Percentiles rank a stretch among this genome's conserved stretches.
Evolutionary conservation across 805 yeast genomes (phyloP).

Genomic region (Brettanomyces anomalus): DNA sequence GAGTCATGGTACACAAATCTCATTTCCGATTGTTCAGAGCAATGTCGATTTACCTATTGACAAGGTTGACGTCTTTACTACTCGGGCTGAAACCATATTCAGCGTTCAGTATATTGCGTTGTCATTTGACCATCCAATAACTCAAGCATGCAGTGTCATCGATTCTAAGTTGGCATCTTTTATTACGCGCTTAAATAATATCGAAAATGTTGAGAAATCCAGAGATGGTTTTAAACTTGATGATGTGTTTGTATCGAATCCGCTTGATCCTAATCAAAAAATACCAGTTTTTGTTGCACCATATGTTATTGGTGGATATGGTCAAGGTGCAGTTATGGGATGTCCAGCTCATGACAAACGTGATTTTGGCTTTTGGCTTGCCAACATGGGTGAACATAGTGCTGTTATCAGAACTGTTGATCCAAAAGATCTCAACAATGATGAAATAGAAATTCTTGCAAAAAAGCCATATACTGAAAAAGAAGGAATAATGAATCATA

Average conservation of each 20-base stretch:
- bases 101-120: conserved; percentile 80
- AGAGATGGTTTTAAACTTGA: conserved; percentile 52
- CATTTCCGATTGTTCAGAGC: conserved; percentile 28
- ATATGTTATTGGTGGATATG: conserved; percentile 76
- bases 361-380: conserved; percentile 73
- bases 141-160: conserved; percentile 25
- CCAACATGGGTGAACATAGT: conserved; percentile 41
- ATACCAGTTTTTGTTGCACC: conserved; percentile 87
- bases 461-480: conserved; percentile 29
- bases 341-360: conserved; percentile 91
- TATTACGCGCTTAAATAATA: conserved; percentile 28
- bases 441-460: conserved; percentile 6
- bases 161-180: conserved; percentile 39
- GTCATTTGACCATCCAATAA: conserved; percentile 62
- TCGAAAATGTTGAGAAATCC: conserved; percentile 31
- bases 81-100: conserved; percentile 82
- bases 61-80: conserved; percentile 57
- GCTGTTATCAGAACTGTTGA: conserved; percentile 37
- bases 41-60: conserved; percentile 7
- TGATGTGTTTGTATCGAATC: conserved; percentile 41
- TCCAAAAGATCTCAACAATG: conserved; percentile 15
- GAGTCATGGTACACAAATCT: conserved; percentile 69
- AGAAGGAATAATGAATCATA: conserved; percentile 39
- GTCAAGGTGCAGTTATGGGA: conserved; percentile 96
- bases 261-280: conserved; percentile 36